Evolutionary conservation across 2,329 filamentous ascomycete species (phyloP), one percentile per base, ranked within the genome.

Genomic region (Ceratocystis cacaofunesta): DNA sequence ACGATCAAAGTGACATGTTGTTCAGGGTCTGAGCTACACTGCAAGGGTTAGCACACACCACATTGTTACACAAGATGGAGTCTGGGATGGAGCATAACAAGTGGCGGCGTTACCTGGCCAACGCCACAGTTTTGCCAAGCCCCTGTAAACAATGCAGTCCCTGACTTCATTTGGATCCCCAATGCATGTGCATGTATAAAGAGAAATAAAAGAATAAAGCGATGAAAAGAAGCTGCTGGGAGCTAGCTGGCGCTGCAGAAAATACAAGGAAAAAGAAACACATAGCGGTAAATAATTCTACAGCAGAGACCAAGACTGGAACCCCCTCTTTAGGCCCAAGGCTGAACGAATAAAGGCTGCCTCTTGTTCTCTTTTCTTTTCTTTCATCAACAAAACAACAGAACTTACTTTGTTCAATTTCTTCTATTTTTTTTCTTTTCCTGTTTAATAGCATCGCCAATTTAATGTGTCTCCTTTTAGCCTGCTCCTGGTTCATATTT

Each of bases 31-130:
- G 5, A n/a, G 46, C 22, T 19, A n/a, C 46, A 8, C 17, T n/a
- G 15, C n/a, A 57, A 30, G 25, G 22, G 28, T 57, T 30, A n/a
- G 15, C 12, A 15, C 15, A 17, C n/a, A 25, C 8, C 2, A 57
- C 5, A 15, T 12, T 1, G 46, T 19, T 12, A 57, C 15, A 58
- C 28, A n/a, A 32, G 15, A 15, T 5, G 17, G 10, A 58, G 32
- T 25, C n/a, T 22, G 25, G 30, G 52, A 32, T 22, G 10, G 5
- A 58, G 52, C 15, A 52, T n/a, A 30, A 58, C 52, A 58, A 44
- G 52, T 60, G 63, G 63, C n/a, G 32, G 43, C 36, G 63, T 64
- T 60, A 60, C 52, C 63, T 28, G 25, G 63, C 28, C 52, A 64
- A 64, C 63, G 50, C 52, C 63, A 58, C 63, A 64, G 28, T n/a